These are phyloP conservation scores for Pluteus cervinus DNA, from an alignment of 768 basidiomycete genomes.

Conservation along the genomic window DNA sequence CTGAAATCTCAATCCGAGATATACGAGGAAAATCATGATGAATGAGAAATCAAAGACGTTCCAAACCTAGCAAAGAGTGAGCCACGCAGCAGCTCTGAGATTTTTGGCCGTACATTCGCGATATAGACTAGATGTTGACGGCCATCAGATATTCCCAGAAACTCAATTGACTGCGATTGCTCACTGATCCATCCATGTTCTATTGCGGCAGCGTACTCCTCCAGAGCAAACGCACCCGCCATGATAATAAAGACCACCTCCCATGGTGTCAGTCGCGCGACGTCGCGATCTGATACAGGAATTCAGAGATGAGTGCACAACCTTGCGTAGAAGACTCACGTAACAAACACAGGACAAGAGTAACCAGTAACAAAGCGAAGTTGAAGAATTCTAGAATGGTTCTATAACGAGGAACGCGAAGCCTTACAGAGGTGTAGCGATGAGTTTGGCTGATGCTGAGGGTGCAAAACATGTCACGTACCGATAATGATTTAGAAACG, in stretches of 20 bases:
- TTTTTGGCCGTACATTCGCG: slow-evolving; percentile 52
- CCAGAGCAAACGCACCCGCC: slow-evolving; percentile 70
- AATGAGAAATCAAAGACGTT: slow-evolving; percentile 83
- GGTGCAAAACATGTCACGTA: too few species aligned
- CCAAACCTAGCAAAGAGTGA: slow-evolving; percentile 62
- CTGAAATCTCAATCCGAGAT: slow-evolving; percentile 54
- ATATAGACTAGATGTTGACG: slow-evolving; percentile 55
- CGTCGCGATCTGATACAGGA: slow-evolving; percentile 50
- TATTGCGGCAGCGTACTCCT: slow-evolving; percentile 81
- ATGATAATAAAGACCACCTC: slow-evolving; percentile 74
- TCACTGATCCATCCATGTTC: slow-evolving; percentile 85
- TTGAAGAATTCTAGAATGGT: slow-evolving; percentile 74
- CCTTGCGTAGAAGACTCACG: slow-evolving; percentile 42
- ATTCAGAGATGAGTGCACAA: too few species aligned
- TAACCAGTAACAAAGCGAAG: slow-evolving; percentile 57
- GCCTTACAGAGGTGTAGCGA: slow-evolving; percentile 25
- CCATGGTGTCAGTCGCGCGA: slow-evolving; percentile 43
- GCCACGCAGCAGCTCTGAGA: slow-evolving; percentile 3
- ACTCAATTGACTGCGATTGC: slow-evolving; percentile 24
- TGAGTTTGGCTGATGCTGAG: slow-evolving; percentile 3
- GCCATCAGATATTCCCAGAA: slow-evolving; percentile 3
- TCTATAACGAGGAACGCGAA: slow-evolving; percentile 79
- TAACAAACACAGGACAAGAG: slow-evolving; percentile 69
- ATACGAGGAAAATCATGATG: slow-evolving; percentile 60
- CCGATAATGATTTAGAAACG: slow-evolving; percentile 83